Evolutionary conservation across 2,329 filamentous ascomycete genomes (phyloP), one percentile per base, ranked within the genome.

Genomic region (Sclerotinia subarctica): DNA sequence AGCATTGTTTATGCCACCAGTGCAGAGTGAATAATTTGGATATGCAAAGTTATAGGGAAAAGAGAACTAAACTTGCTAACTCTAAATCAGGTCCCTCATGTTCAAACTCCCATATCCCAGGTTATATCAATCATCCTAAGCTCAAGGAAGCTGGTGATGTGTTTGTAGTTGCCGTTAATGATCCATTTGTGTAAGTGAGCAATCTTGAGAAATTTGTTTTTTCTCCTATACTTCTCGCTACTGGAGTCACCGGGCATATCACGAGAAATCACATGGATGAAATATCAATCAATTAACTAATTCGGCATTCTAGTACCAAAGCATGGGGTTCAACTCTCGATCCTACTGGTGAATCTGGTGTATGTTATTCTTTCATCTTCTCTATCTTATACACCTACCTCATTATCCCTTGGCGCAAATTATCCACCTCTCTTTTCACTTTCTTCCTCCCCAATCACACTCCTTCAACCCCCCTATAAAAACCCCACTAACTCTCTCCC

Each of bases 101-200:
- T 81, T 88, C 86, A 24, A 84, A 85, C 72, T 83, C 81, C 60
- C 94, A 98, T 78, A 84, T 98, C 57, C 94, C 94, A 0, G 91
- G 91, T 67, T 98, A 93, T 81, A 90, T 97, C 79, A 88, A 88
- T 77, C 90, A 92, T 77, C 85, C 89, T 67, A 88, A 89, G 78
- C 84, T 96, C 74, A 91, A 91, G 81, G 84, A 89, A 70, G 92
- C 91, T 42, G 94, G 93, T 60, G 84, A 90, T 76, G 91, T 97
- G 57, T 96, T 96, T 76, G 92, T 98, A 52, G 88, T 98, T 68
- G 89, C 91, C 21, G 94, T 97, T 77, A 98, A 98, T 78, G 94
- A 98, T 78, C 87, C 93, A 26, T 97, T 97, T 78, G 94, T 97
- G 91, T 96, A 83, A 80, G 91, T 81, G 58, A 35, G 13, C 19